Conservation (phyloP, 2,329 filamentous ascomycete species). For the Talaromyces sp. region DNA sequence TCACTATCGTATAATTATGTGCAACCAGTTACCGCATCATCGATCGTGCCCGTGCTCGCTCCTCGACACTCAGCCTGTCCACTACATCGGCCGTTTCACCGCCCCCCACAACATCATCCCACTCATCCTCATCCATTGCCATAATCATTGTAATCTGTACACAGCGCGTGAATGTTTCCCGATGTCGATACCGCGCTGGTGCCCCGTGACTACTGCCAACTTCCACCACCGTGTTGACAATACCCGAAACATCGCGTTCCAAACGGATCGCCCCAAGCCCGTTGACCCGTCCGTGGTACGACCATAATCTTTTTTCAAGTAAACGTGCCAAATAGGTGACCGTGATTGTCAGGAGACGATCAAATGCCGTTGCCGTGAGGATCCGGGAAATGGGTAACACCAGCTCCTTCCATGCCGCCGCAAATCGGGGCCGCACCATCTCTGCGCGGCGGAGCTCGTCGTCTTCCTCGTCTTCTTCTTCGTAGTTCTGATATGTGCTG, state of each 20-base stretch:
- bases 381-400: slow-evolving; percentile 81
- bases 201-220: slow-evolving; percentile 33
- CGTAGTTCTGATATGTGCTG: slow-evolving; percentile 43
- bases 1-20: background rate
- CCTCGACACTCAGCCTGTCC: slow-evolving; percentile 67
- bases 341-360: slow-evolving; percentile 70
- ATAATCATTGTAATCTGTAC: slow-evolving; percentile 80
- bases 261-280: slow-evolving; percentile 77
- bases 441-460: slow-evolving; percentile 51
- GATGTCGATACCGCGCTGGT: slow-evolving; percentile 64
- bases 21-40: slow-evolving; percentile 50
- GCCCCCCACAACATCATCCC: slow-evolving; percentile 68
- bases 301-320: slow-evolving; percentile 84
- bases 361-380: slow-evolving; percentile 73
- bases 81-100: slow-evolving; percentile 50
- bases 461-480: slow-evolving; percentile 33
- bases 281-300: slow-evolving; percentile 73
- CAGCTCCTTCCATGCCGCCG: slow-evolving; percentile 78
- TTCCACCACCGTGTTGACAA: slow-evolving; percentile 55
- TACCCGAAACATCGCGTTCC: slow-evolving; percentile 76
- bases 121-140: slow-evolving; percentile 95
- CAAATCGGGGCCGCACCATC: slow-evolving; percentile 74
- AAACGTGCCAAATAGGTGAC: slow-evolving; percentile 71
- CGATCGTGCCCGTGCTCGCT: slow-evolving; percentile 67
- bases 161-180: slow-evolving; percentile 73